Evolutionary conservation across 129 eudicot genomes (phyloP).

Genomic region (Pittosporum tobira): DNA sequence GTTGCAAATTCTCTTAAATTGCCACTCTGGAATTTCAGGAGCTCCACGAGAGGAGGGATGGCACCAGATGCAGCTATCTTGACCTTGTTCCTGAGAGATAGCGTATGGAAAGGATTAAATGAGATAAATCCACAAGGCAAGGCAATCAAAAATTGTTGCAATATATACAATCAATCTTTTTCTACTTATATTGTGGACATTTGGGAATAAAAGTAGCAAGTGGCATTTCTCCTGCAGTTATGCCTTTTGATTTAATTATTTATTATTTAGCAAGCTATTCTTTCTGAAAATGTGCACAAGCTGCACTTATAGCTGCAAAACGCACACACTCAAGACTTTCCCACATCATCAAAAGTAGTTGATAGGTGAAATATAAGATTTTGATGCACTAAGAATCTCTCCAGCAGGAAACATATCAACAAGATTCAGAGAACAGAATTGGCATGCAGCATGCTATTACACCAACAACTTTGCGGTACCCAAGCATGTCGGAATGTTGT

Average conservation of each 20-base stretch:
- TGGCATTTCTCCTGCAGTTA: too few species aligned
- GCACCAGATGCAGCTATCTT: slow-evolving; percentile 61
- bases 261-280: too few species aligned
- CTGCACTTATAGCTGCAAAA: too few species aligned
- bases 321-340: too few species aligned
- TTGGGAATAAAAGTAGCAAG: too few species aligned
- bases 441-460: not conserved
- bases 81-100: slow-evolving; percentile 63
- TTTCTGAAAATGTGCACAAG: too few species aligned
- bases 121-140: not conserved
- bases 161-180: not conserved
- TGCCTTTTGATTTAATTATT: not conserved
- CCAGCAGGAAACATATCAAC: not conserved
- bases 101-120: not conserved
- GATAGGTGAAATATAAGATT: too few species aligned
- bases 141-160: not conserved
- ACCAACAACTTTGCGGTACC: not conserved
- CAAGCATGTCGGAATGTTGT: not conserved
- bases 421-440: not conserved
- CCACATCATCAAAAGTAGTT: too few species aligned
- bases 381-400: too few species aligned
- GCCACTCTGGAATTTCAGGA: slow-evolving; percentile 40
- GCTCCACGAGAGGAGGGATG: slow-evolving; percentile 59
- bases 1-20: slow-evolving; percentile 63
- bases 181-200: not conserved